Percentiles rank a stretch among this genome's conserved stretches.
These are phyloP conservation scores for Geotrichum carabidarum DNA, from an alignment of 1,139 yeast genomes.

Conservation along the genomic window DNA sequence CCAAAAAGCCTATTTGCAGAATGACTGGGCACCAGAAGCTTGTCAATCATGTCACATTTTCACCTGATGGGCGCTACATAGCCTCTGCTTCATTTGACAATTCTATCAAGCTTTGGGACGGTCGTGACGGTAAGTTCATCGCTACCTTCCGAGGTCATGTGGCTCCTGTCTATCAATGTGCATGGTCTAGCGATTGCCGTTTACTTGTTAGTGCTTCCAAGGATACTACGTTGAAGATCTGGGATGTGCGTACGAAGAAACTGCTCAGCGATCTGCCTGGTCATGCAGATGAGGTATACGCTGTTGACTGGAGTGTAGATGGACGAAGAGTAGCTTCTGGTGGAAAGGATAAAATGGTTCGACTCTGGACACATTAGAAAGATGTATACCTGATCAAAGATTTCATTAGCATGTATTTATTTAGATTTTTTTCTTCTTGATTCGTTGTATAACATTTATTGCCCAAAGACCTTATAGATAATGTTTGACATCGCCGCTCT, in stretches of 20 bases:
- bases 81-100: conserved; percentile 95
- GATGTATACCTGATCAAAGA: conserved; percentile 29
- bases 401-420: not conserved
- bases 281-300: conserved; percentile 90
- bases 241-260: conserved; percentile 89
- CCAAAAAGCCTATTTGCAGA: conserved; percentile 77
- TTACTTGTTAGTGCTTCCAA: conserved; percentile 88
- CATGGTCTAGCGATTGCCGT: conserved; percentile 96
- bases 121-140: conserved; percentile 81
- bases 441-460: not conserved
- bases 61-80: conserved; percentile 89
- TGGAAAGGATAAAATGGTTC: conserved; percentile 90
- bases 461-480: not conserved
- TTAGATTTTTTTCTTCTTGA: not conserved
- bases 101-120: conserved; percentile 94
- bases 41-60: conserved; percentile 91
- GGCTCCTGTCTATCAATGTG: conserved; percentile 96
- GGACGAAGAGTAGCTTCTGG: conserved; percentile 93
- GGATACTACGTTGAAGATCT: conserved; percentile 93
- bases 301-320: conserved; percentile 97
- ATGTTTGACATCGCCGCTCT: not conserved
- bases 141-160: conserved; percentile 95
- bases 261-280: conserved; percentile 89
- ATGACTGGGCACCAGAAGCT: conserved; percentile 97
- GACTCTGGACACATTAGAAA: conserved; percentile 78